Evolutionary conservation across 805 yeast species (phyloP), one percentile per base, ranked within the genome.

Genomic region (Wickerhamiella allomyrinae): DNA sequence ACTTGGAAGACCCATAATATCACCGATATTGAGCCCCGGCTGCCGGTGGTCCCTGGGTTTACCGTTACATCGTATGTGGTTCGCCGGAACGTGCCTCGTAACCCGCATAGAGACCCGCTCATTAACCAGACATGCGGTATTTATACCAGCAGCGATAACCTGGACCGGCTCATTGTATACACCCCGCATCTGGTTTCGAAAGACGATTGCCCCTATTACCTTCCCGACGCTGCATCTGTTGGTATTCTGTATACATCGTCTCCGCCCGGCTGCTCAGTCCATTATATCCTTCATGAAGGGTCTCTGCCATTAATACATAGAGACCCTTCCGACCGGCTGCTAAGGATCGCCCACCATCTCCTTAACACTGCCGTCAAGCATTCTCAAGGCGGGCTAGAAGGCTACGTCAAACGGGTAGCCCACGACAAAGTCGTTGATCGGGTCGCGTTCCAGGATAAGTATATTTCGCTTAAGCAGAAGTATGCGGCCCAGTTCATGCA

Each of bases 41-140:
- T 44, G 5, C 40, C 27, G 15, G 25, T 19, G 17, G 14, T 44
- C 6, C 40, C 42, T 2, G 49, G 47, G 15, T 42, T 34, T 31
- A 10, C 11, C n/a, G 15, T 40, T 11, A 36, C 31, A 6, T 41
- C 43, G 15, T 43, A 41, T 17, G 76, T 80, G 37, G 83, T 85
- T n/a, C 71, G 96, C 50, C 67, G 94, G 50, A 76, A 87, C 27
- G 71, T 87, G n/a, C 97, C 97, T 9, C 68, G 96, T 59, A 87
- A 87, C 54, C 94, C 95, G 0, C 76, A 74, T 56, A 80, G 83
- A 53, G 97, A 87, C 57, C 71, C 72, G 40, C 73, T 83, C 20
- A 75, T 86, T 47, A 82, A 83, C 56, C 97, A 89, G 59, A 79
- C 95, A 0, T 87, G 96, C 59, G 60, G 76, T 74, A 1, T 61